Evolutionary conservation across 2,329 filamentous ascomycete genomes (phyloP).

Genomic region (Botrytis medusae): DNA sequence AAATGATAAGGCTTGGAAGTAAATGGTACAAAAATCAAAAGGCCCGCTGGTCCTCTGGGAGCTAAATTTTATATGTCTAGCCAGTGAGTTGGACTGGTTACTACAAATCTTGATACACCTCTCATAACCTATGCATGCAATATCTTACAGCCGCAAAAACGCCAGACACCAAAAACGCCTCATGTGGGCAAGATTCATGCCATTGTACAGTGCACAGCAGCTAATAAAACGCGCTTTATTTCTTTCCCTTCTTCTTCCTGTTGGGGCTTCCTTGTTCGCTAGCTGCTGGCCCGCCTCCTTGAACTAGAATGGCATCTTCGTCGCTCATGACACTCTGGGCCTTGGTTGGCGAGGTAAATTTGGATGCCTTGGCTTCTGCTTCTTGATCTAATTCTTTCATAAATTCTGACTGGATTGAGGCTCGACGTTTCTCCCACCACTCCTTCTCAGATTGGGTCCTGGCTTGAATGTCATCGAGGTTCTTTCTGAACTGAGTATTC

Average conservation of each 20-base stretch:
- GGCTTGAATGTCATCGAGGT: constrained; percentile 71
- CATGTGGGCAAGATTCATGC: background rate
- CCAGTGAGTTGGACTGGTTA: background rate
- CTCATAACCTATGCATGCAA: background rate
- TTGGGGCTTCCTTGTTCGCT: constrained; percentile 41
- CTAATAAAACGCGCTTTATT: constrained; percentile 43
- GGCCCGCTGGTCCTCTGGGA: background rate
- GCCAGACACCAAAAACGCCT: constrained; percentile 19
- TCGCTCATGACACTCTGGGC: constrained; percentile 54
- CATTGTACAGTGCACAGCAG: constrained; percentile 19
- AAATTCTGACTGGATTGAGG: constrained; percentile 71
- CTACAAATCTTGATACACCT: background rate
- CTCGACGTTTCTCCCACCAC: constrained; percentile 88
- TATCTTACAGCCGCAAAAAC: constrained; percentile 16
- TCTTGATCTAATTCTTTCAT: constrained; percentile 80
- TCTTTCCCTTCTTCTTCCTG: constrained; percentile 66
- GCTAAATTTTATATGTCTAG: background rate
- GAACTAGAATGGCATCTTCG: constrained; percentile 77
- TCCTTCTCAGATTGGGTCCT: constrained; percentile 73
- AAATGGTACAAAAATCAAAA: background rate
- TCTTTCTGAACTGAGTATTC: constrained; percentile 73
- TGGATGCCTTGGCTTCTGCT: constrained; percentile 46
- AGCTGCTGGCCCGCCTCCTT: constrained; percentile 42
- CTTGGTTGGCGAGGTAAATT: constrained; percentile 41
- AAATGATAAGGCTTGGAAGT: background rate